A percentile compares a stretch with the other conserved stretches of the same genome.
phyloP scores from a whole-genome alignment of 805 yeast species.

The Debaryomyces castellii region DNA sequence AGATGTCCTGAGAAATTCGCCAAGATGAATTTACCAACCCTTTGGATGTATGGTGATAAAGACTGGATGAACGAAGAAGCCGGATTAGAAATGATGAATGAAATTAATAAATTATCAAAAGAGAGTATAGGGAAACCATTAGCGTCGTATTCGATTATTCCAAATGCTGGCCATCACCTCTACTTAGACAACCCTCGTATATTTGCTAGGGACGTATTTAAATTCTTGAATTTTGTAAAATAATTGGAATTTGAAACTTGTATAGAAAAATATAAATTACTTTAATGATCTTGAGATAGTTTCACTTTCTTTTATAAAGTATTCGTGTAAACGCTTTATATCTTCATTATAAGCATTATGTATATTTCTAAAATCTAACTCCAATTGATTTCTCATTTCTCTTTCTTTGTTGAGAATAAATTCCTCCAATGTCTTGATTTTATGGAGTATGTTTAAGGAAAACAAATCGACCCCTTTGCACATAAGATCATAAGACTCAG shows the following conservation, averaged over 20 bases:
- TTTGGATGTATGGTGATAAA: constrained; percentile 65
- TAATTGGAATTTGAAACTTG: background rate
- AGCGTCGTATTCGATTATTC: constrained; percentile 34
- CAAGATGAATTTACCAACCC: constrained; percentile 42
- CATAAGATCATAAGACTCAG: constrained; percentile 6
- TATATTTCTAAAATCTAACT: constrained; percentile 11
- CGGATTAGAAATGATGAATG: constrained; percentile 45
- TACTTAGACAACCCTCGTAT: constrained; percentile 49
- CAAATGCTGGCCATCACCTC: constrained; percentile 54
- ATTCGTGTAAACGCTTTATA: constrained; percentile 7
- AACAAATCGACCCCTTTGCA: constrained; percentile 9
- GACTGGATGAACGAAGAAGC: constrained; percentile 74
- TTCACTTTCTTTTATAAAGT: constrained; percentile 6
- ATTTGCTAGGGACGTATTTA: constrained; percentile 29
- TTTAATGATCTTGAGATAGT: constrained; percentile 4
- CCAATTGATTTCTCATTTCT: constrained; percentile 10
- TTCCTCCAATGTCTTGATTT: constrained; percentile 12
- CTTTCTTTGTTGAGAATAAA: constrained; percentile 8
- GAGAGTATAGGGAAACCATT: constrained; percentile 25
- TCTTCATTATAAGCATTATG: constrained; percentile 4
- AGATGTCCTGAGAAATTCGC: constrained; percentile 45
- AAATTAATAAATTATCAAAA: constrained; percentile 25
- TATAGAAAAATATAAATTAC: background rate
- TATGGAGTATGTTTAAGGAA: constrained; percentile 9
- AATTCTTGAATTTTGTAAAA: constrained; percentile 29